These are phyloP conservation scores for Dendrobium huoshanense DNA, from an alignment of 106 monocot genomes.

Conservation along the genomic window DNA sequence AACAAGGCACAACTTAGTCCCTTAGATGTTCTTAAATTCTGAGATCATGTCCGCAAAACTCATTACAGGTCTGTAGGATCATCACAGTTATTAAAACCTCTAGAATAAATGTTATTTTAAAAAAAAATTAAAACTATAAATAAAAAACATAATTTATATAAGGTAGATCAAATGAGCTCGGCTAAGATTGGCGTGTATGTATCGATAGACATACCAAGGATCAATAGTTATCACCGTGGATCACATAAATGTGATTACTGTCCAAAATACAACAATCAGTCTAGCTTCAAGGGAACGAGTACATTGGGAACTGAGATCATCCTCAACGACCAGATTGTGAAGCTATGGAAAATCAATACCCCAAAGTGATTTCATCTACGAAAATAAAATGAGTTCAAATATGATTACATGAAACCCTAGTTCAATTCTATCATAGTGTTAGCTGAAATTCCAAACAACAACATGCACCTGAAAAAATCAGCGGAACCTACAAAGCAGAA, in stretches of 20 bases:
- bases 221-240: background rate
- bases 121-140: background rate
- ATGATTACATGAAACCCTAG: too few species aligned
- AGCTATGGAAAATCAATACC: too few species aligned
- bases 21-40: slow-evolving; percentile 66
- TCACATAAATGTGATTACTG: background rate
- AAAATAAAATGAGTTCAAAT: too few species aligned
- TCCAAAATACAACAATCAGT: slow-evolving; percentile 31
- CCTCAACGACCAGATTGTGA: too few species aligned
- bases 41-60: slow-evolving; percentile 69
- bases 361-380: too few species aligned
- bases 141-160: too few species aligned
- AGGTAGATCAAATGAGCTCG: too few species aligned
- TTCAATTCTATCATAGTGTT: too few species aligned
- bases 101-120: background rate
- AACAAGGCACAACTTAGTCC: slow-evolving; percentile 40
- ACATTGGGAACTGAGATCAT: slow-evolving; percentile 23
- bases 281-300: slow-evolving; percentile 89
- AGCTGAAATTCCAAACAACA: too few species aligned
- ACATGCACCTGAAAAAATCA: too few species aligned
- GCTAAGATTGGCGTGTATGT: background rate
- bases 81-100: slow-evolving; percentile 13
- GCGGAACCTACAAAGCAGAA: too few species aligned
- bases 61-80: slow-evolving; percentile 71
- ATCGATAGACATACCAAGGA: background rate